Percentiles rank a stretch among this genome's conserved stretches.
These are phyloP conservation scores for Oryza meyeriana DNA, from an alignment of 176 grass and related monocot genomes.

Conservation along the genomic window DNA sequence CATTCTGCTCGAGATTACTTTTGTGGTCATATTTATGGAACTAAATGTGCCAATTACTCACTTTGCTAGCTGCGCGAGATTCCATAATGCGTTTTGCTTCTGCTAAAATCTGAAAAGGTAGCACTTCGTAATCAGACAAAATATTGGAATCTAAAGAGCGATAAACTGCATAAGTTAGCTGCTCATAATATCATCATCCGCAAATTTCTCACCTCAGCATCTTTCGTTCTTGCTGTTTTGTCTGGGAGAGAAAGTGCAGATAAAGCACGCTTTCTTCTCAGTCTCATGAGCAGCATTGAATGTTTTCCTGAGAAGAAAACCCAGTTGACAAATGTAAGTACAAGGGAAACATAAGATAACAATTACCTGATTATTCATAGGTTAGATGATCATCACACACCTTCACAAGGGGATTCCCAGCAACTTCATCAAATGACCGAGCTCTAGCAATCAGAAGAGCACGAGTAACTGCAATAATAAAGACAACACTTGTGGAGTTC, in stretches of 20 bases:
- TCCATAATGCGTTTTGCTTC: constrained; percentile 97
- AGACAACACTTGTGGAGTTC: not conserved
- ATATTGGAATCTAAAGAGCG: constrained; percentile 1
- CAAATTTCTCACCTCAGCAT: constrained; percentile 63
- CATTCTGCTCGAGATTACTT: constrained; percentile 1
- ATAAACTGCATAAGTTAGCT: constrained; percentile 16
- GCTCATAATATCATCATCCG: not conserved
- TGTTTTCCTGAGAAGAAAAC: constrained; percentile 51
- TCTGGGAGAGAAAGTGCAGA: constrained; percentile 74
- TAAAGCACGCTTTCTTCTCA: constrained; percentile 86
- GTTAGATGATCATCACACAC: constrained; percentile 35
- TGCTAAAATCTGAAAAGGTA: constrained; percentile 66
- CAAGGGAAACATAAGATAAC: constrained; percentile 14
- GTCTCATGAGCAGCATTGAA: constrained; percentile 79
- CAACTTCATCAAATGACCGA: constrained; percentile 74
- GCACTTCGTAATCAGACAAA: constrained; percentile 8
- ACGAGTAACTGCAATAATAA: constrained; percentile 60
- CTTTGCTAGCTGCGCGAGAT: constrained; percentile 79
- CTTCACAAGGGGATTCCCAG: constrained; percentile 84
- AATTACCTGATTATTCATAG: constrained; percentile 9
- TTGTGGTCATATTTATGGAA: constrained; percentile 11
- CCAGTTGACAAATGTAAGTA: not conserved
- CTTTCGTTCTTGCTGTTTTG: constrained; percentile 88
- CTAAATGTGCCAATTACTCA: constrained; percentile 37
- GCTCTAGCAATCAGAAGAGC: constrained; percentile 81